Conservation (phyloP, 1,139 yeast species). For the Debaryomycetaceae sp. region DNA sequence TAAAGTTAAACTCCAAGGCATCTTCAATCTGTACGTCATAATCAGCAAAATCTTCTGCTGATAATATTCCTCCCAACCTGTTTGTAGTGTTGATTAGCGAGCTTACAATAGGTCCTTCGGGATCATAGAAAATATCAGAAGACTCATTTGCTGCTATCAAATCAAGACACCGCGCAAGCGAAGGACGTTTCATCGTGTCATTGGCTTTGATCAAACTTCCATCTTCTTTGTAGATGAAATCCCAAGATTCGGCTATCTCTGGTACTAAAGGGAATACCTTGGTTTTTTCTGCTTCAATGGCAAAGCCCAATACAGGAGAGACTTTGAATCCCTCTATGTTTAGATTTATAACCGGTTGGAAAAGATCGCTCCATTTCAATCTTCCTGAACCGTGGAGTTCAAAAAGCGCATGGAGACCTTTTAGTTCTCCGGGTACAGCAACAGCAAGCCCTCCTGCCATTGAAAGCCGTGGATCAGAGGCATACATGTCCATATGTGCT, state of each 20-base stretch:
- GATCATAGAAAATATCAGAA: slow-evolving; percentile 76
- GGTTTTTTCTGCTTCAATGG: slow-evolving; percentile 18
- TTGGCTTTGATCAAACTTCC: slow-evolving; percentile 43
- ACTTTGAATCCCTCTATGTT: slow-evolving; percentile 68
- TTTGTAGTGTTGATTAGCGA: slow-evolving; percentile 45
- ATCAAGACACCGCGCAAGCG: slow-evolving; percentile 63
- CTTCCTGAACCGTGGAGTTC: slow-evolving; percentile 65
- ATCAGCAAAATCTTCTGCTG: slow-evolving; percentile 56
- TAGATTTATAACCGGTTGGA: slow-evolving; percentile 71
- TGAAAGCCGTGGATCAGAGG: slow-evolving; percentile 40
- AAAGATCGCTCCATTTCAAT: slow-evolving; percentile 66
- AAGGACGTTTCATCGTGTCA: slow-evolving; percentile 56
- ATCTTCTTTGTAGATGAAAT: slow-evolving; percentile 42
- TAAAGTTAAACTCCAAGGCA: slow-evolving; percentile 46
- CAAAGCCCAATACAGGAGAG: slow-evolving; percentile 42
- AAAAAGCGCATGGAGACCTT: slow-evolving; percentile 67
- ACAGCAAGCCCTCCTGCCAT: slow-evolving; percentile 80
- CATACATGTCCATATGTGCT: slow-evolving; percentile 67
- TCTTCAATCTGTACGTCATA: slow-evolving; percentile 55
- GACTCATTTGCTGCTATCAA: slow-evolving; percentile 73
- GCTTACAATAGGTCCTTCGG: slow-evolving; percentile 68
- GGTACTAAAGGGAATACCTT: slow-evolving; percentile 29
- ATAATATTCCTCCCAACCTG: slow-evolving; percentile 58
- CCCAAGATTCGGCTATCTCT: slow-evolving; percentile 45
- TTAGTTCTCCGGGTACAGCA: slow-evolving; percentile 87